Evolutionary conservation across 2,329 filamentous ascomycete species (phyloP).

Genomic region (Epichloe sibirici): DNA sequence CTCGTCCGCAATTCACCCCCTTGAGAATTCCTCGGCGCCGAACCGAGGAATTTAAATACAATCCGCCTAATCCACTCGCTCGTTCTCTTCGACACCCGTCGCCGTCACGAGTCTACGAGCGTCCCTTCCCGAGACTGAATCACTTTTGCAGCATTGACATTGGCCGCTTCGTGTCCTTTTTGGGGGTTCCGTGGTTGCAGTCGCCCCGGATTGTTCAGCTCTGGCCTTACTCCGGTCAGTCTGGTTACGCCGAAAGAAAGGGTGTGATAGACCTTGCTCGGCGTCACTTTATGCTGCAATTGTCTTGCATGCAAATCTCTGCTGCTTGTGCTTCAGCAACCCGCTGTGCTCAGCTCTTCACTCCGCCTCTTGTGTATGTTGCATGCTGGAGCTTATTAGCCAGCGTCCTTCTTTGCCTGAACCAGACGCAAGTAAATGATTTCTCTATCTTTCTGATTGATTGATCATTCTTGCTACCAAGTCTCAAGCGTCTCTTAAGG

Average conservation of each 20-base stretch:
- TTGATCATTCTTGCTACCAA: neutral
- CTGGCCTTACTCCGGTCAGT: neutral
- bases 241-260: neutral
- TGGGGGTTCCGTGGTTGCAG: constrained; percentile 1
- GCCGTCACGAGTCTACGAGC: constrained; percentile 14
- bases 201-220: constrained; percentile 11
- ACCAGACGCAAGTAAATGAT: neutral
- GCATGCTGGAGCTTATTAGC: neutral
- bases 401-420: neutral
- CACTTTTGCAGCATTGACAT: constrained; percentile 8
- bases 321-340: neutral
- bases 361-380: neutral
- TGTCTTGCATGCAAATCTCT: neutral
- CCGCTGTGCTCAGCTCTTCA: neutral
- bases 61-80: constrained; percentile 16
- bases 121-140: constrained; percentile 25
- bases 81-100: constrained; percentile 16
- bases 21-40: constrained; percentile 30
- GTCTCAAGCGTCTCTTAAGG: neutral
- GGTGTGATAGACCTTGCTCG: constrained; percentile 1
- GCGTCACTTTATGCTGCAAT: neutral
- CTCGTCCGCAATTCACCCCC: constrained; percentile 11
- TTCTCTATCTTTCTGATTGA: neutral
- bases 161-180: constrained; percentile 7
- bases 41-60: constrained; percentile 29